Conservation (phyloP, 75 land plant genomes). For the Gnetum montanum region DNA sequence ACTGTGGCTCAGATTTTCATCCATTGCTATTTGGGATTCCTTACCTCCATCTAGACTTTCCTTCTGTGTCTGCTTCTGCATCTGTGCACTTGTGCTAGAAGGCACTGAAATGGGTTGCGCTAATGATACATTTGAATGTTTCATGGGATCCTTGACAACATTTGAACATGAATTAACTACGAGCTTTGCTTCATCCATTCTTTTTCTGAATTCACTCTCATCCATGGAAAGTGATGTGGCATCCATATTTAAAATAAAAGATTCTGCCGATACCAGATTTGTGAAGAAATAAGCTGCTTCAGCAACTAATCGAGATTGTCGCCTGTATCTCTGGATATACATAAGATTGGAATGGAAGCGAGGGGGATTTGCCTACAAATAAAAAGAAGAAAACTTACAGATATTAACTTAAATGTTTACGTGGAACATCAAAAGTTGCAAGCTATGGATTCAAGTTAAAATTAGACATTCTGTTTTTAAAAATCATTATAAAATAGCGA, state of each 20-base stretch:
- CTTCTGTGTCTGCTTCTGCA: slow-evolving; percentile 2
- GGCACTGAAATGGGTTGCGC: neutral
- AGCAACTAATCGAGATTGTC: slow-evolving; percentile 68
- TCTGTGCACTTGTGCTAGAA: slow-evolving; percentile 6
- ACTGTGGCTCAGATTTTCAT: slow-evolving; percentile 2
- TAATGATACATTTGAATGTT: slow-evolving; percentile 3
- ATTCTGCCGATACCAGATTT: slow-evolving; percentile 83
- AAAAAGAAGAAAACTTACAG: too few relatives aligned
- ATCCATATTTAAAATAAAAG: slow-evolving; percentile 76
- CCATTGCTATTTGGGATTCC: neutral
- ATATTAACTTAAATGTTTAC: too few relatives aligned
- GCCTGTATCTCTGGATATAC: slow-evolving; percentile 81
- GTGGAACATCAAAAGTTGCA: too few relatives aligned
- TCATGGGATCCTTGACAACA: slow-evolving; percentile 6
- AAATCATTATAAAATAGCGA: too few relatives aligned
- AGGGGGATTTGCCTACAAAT: slow-evolving; percentile 93
- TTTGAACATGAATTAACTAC: slow-evolving; percentile 29
- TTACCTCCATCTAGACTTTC: slow-evolving; percentile 7
- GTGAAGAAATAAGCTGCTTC: slow-evolving; percentile 96
- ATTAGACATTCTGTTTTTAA: too few relatives aligned
- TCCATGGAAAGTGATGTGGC: slow-evolving; percentile 93
- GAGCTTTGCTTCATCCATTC: slow-evolving; percentile 67
- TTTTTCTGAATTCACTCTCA: slow-evolving; percentile 68
- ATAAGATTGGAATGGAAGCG: slow-evolving; percentile 88
- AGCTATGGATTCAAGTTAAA: too few relatives aligned